Evolutionary conservation across 345 rosid genomes (phyloP), one percentile per base, ranked within the genome.

Genomic region (Brassica cretica): DNA sequence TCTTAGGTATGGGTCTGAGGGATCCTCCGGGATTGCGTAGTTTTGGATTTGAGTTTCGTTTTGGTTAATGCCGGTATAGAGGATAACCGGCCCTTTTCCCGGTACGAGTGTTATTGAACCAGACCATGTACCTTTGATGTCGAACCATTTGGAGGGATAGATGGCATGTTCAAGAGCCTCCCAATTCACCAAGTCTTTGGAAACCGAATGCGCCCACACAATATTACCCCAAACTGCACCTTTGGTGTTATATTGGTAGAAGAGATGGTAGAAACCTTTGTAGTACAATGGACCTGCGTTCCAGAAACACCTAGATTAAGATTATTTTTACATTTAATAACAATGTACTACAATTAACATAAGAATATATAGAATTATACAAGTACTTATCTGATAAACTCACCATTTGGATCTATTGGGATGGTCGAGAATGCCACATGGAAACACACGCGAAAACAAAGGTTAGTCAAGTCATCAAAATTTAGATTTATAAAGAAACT

Each of bases 221-320:
- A 53, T 53, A 16, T 53, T 53, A 53, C 59, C 59, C 59, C 59
- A 53, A 16, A 53, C 59, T 16, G 59, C 59, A 53, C 59, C 59
- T 53, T 53, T 82, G 27, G 98, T 92, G 61, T 92, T 94, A 77
- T 92, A 94, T 53, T 94, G 98, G 71, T 92, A 94, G 85, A 94
- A 94, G 0, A 94, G 77, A 70, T 93, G 99, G 78, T 94, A 94
- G 0, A 84, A 4, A 8, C 99, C 99, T 64, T 91, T 90, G 83
- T 81, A 91, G 76, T 84, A 85, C 84, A 94, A 80, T 0, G 97
- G 98, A 4, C 87, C 99, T 94, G 82, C 35, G 46, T 30, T 1
- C 10, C 0, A 55, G 25, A 62, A 16, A 8, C 9, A 8, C 12
- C 6, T 46, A 60, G 11, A 66, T 37, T 11, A 49, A 4, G 5